A percentile compares a stretch with the other conserved stretches of the same genome.
Conservation (phyloP, 2,329 filamentous ascomycete genomes). For the Neofusicoccum parvum region DNA sequence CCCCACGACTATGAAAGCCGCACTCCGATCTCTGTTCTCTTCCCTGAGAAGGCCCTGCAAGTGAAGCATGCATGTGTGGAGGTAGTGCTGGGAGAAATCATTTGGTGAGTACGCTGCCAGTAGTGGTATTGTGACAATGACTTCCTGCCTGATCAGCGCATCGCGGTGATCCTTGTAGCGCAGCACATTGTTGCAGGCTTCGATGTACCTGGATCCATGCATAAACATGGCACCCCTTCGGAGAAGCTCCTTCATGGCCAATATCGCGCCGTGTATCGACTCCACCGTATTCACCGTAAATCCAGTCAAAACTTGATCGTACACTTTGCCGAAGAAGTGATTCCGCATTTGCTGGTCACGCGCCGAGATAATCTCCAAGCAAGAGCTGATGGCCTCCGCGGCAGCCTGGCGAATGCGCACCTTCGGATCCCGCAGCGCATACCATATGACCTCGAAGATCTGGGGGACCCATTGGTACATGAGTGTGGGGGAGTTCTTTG, state of each 20-base stretch:
- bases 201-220: slow-evolving; percentile 84
- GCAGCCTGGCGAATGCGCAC: slow-evolving; percentile 90
- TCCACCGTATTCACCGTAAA: slow-evolving; percentile 79
- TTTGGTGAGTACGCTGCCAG: slow-evolving; percentile 89
- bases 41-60: slow-evolving; percentile 91
- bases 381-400: slow-evolving; percentile 89
- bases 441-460: slow-evolving; percentile 95
- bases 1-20: slow-evolving; percentile 93
- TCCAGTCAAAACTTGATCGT: slow-evolving; percentile 78
- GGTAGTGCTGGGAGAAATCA: slow-evolving; percentile 83
- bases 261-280: slow-evolving; percentile 87
- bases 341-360: slow-evolving; percentile 86
- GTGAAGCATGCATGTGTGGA: slow-evolving; percentile 97
- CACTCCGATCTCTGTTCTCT: slow-evolving; percentile 82
- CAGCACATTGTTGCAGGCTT: slow-evolving; percentile 89
- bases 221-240: slow-evolving; percentile 98
- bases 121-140: slow-evolving; percentile 88
- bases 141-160: slow-evolving; percentile 80
- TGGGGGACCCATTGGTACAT: slow-evolving; percentile 96
- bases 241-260: slow-evolving; percentile 89
- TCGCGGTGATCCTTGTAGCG: slow-evolving; percentile 93
- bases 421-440: slow-evolving; percentile 84
- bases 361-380: slow-evolving; percentile 92
- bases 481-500: slow-evolving; percentile 88
- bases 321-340: slow-evolving; percentile 88